phyloP scores from a whole-genome alignment of 345 rosid species.

The Gossypium arboreum region DNA sequence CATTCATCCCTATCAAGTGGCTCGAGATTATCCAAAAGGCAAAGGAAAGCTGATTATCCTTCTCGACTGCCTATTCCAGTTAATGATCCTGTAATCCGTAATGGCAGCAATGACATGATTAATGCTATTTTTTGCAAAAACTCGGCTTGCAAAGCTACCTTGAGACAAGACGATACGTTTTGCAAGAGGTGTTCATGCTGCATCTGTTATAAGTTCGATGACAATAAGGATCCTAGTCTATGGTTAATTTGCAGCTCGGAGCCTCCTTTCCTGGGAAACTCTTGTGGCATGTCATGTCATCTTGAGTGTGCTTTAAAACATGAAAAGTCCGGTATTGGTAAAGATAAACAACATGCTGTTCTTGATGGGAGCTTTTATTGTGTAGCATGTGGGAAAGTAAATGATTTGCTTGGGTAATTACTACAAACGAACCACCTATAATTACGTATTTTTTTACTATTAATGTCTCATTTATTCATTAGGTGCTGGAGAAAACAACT shows the following conservation, averaged over 20 bases:
- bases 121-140: conserved; percentile 61
- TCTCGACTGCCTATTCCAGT: conserved; percentile 43
- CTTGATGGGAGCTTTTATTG: conserved; percentile 81
- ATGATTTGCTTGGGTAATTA: conserved; percentile 78
- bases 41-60: conserved; percentile 61
- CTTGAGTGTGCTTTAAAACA: conserved; percentile 78
- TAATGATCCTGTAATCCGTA: conserved; percentile 24
- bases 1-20: conserved; percentile 31
- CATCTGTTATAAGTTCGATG: conserved; percentile 74
- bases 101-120: conserved; percentile 26
- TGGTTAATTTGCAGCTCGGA: conserved; percentile 81
- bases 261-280: conserved; percentile 54
- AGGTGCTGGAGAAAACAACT: conserved; percentile 92
- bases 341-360: conserved; percentile 33
- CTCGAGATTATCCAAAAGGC: conserved; percentile 52
- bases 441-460: neutral
- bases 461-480: conserved; percentile 13
- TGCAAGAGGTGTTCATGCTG: conserved; percentile 95
- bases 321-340: conserved; percentile 61
- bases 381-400: conserved; percentile 68
- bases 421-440: neutral
- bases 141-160: conserved; percentile 75
- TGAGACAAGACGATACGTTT: conserved; percentile 53
- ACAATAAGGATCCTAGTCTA: conserved; percentile 91
- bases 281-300: conserved; percentile 88